Evolutionary conservation across 352 stramenopile species (phyloP), one percentile per base, ranked within the genome.

Genomic region (Ochromonadaceae sp.): DNA sequence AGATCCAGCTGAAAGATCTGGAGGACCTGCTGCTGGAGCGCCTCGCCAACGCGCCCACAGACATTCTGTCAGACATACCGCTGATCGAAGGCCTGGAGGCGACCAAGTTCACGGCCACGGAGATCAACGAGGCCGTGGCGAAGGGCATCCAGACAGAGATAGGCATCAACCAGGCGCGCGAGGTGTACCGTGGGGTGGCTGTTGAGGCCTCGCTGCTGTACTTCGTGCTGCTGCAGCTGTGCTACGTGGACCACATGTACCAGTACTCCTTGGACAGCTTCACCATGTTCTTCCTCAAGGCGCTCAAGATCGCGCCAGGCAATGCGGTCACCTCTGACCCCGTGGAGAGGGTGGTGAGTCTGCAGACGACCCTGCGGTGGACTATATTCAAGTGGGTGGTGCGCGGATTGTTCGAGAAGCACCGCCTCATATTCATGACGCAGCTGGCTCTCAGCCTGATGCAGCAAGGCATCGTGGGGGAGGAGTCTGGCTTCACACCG

Each of bases 231-330:
- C 70, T 84, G 12, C 77, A 90, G 58, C 73, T 95, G 0, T 84
- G 75, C 72, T 83, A 86, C 58, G 76, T 93, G 7, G 87, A 89
- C 66, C 83, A 89, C 75, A 93, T 93, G 85, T 93, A 94, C 63
- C 83, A 90, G 31, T 94, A 93, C 71, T 92, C 82, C 25, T 79
- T 95, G 32, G 86, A 92, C 77, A 81, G 2, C 75, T 93, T 78
- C 66, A 84, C 59, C 75, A 78, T 35, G 68, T 92, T 34, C 67
- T 79, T 79, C 79, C 38, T 67, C 59, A 41, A 79, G 52, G 69
- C 70, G 25, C 67, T 77, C 22, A 47, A 76, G n/a, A 49, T 22
- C n/a, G 22, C 47, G 1, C 35, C 40, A n/a, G 52, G n/a, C n/a
- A n/a, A n/a, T n/a, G n/a, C n/a, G n/a, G n/a, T n/a, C n/a, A n/a